Conservation (phyloP, 306 rosid genomes). For the Datisca glomerata region DNA sequence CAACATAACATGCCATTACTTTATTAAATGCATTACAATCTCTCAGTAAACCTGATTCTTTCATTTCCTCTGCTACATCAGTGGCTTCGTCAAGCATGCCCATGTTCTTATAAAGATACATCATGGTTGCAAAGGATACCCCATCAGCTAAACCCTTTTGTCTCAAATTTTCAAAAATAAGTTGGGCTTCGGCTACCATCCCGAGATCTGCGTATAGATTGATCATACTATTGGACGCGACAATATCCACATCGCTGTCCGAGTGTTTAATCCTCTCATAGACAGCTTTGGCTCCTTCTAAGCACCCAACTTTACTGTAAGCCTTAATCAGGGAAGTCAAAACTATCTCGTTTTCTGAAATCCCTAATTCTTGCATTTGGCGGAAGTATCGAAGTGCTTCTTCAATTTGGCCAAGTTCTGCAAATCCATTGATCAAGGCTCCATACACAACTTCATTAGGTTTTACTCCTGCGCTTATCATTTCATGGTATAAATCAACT, state of each 20-base stretch:
- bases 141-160: slow-evolving; percentile 44
- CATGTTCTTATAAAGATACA: slow-evolving; percentile 57
- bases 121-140: slow-evolving; percentile 57
- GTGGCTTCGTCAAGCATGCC: slow-evolving; percentile 67
- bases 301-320: slow-evolving; percentile 51
- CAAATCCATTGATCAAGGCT: slow-evolving; percentile 74
- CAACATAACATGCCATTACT: slow-evolving; percentile 60
- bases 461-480: slow-evolving; percentile 40
- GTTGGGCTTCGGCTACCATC: slow-evolving; percentile 67
- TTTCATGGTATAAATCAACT: slow-evolving; percentile 36
- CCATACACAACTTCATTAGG: slow-evolving; percentile 80
- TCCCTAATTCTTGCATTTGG: slow-evolving; percentile 59
- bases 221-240: slow-evolving; percentile 76
- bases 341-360: slow-evolving; percentile 48
- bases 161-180: slow-evolving; percentile 48
- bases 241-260: slow-evolving; percentile 52
- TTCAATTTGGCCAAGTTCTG: slow-evolving; percentile 61
- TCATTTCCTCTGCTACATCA: slow-evolving; percentile 83
- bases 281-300: slow-evolving; percentile 49
- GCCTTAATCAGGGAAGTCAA: slow-evolving; percentile 68
- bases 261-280: slow-evolving; percentile 43
- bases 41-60: slow-evolving; percentile 46
- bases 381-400: slow-evolving; percentile 50
- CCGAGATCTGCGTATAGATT: slow-evolving; percentile 58
- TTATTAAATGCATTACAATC: slow-evolving; percentile 63